Evolutionary conservation across 2,329 filamentous ascomycete genomes (phyloP), one percentile per base, ranked within the genome.

Genomic region (Catunica adiposa): DNA sequence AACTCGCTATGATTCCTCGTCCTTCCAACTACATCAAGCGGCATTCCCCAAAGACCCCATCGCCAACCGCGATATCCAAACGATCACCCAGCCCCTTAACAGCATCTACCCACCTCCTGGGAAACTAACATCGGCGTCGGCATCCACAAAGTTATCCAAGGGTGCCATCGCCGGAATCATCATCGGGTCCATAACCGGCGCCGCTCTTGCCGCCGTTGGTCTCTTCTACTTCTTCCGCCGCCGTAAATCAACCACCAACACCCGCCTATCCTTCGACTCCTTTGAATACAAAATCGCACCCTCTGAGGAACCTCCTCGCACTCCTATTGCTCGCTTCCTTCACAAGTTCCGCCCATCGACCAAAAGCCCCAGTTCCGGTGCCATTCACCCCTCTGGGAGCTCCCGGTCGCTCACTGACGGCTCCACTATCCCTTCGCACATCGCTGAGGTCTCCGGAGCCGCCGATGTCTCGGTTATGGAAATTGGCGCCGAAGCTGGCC

Each of bases 11-110:
- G 78, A 80, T 59, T 70, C 70, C 37, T 69, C 66, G 15, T 64
- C 65, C 11, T 80, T 79, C 63, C 76, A 75, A 1, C 62, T 83
- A 23, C 72, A 79, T 55, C 75, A 80, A 61, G 78, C 78, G 8
- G 62, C 62, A 53, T 76, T 79, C 62, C 73, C 78, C n/a, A 64
- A 59, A 11, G 69, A 70, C 59, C 70, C 67, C 26, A 53, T 70
- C 68, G 37, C 63, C 76, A 26, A 63, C 68, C 20, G 40, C 20
- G 63, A 64, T 11, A 73, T 78, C 40, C 63, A 67, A 11, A 26
- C 55, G 11, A 50, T 61, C 11, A 56, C 51, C 15, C 69, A 70
- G 46, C 67, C 72, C 0, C 61, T 65, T 5, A 68, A 71, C 58
- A 77, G 74, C 57, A 69, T 71, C 1, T 77, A 74, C 59, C 73